Evolutionary conservation across 306 rosid genomes (phyloP).

Genomic region (Castanea crenata): DNA sequence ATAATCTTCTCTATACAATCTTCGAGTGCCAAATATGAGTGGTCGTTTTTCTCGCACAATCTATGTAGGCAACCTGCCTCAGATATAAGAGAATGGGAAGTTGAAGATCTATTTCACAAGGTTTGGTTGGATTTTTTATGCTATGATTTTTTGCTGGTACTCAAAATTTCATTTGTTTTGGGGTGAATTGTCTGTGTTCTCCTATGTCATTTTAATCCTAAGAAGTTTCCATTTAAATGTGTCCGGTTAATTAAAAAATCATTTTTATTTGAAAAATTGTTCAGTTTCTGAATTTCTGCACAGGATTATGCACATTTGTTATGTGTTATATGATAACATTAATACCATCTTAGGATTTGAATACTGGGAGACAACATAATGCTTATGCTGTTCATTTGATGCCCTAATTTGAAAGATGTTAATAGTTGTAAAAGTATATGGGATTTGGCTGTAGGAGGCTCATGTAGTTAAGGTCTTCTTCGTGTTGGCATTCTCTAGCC

Average conservation of each 20-base stretch:
- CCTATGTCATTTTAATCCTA: neutral
- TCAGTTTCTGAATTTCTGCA: neutral
- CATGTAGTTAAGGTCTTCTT: neutral
- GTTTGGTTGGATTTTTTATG: slow-evolving; percentile 30
- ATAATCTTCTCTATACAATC: slow-evolving; percentile 6
- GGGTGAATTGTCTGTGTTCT: neutral
- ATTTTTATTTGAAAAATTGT: neutral
- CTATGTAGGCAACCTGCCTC: slow-evolving; percentile 94
- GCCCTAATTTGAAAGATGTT: neutral
- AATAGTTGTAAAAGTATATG: neutral
- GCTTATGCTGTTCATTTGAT: neutral
- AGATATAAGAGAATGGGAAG: slow-evolving; percentile 82
- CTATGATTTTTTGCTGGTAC: neutral
- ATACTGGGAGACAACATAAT: no score
- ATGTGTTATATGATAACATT: neutral
- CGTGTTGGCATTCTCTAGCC: neutral
- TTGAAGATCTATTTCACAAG: slow-evolving; percentile 95
- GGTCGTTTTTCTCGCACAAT: slow-evolving; percentile 99
- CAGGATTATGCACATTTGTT: neutral
- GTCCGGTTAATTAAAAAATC: neutral
- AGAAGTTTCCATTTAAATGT: neutral
- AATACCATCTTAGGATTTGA: neutral
- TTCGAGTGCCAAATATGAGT: slow-evolving; percentile 63
- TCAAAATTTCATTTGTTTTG: neutral
- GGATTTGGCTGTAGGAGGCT: neutral